Evolutionary conservation across 2,329 filamentous ascomycete genomes (phyloP).

Genomic region (Alternaria rosae): DNA sequence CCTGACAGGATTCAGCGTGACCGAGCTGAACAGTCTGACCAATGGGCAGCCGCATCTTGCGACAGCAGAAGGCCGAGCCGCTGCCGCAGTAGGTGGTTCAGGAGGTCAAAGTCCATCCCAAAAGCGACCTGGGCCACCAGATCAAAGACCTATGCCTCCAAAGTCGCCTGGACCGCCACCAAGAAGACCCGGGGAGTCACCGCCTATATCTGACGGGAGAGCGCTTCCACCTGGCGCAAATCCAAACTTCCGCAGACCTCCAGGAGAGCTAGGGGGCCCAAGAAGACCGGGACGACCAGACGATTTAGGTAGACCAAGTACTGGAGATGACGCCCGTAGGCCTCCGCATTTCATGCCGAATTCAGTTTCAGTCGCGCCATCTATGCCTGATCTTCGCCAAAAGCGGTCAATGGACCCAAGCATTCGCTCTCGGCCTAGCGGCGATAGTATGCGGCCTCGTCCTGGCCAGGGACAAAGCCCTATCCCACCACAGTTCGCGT

Average conservation of each 20-base stretch:
- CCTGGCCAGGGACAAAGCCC: constrained; percentile 41
- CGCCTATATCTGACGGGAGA: constrained; percentile 19
- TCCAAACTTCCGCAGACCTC: constrained; percentile 33
- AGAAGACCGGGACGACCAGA: constrained; percentile 31
- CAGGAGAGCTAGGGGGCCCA: constrained; percentile 28
- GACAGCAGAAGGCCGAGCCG: constrained; percentile 37
- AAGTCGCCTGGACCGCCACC: constrained; percentile 33
- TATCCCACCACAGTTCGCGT: constrained; percentile 35
- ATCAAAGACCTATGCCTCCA: constrained; percentile 29
- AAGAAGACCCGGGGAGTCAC: constrained; percentile 28
- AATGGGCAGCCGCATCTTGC: constrained; percentile 55
- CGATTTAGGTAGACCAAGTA: constrained; percentile 35
- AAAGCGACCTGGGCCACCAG: constrained; percentile 23
- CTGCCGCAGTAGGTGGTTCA: constrained; percentile 14
- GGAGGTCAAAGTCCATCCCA: constrained; percentile 18
- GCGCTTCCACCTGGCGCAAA: constrained; percentile 20
- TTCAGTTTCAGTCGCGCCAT: constrained; percentile 31
- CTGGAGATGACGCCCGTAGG: constrained; percentile 40
- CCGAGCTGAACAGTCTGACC: constrained; percentile 77
- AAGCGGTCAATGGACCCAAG: constrained; percentile 46
- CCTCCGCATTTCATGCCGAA: constrained; percentile 31
- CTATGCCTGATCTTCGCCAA: constrained; percentile 39
- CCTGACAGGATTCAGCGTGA: constrained; percentile 81
- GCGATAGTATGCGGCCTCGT: constrained; percentile 46
- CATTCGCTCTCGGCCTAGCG: constrained; percentile 45